Percentiles rank a stretch among this genome's conserved stretches.
Conservation (phyloP, 805 yeast species). For the Lachancea waltii region DNA sequence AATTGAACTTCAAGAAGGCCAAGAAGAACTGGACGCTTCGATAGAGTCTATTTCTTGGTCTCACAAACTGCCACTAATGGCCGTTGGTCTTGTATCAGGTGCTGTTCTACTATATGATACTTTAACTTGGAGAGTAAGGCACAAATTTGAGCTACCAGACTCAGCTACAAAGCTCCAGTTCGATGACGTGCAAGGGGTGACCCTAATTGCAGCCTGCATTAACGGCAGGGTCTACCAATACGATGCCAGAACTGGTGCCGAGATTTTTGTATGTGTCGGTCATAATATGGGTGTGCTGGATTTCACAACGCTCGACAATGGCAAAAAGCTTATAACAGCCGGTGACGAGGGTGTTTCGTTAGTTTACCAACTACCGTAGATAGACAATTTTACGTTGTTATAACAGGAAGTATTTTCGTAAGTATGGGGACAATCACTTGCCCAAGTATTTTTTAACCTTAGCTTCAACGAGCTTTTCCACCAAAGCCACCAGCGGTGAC, state of each 20-base stretch:
- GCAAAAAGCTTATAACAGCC: constrained; percentile 74
- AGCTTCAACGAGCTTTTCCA: constrained; percentile 43
- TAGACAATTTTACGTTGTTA: constrained; percentile 1
- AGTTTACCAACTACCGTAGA: constrained; percentile 43
- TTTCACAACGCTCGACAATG: constrained; percentile 61
- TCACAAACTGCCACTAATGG: constrained; percentile 55
- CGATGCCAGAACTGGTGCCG: constrained; percentile 83
- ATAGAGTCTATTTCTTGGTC: constrained; percentile 84
- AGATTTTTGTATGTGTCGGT: constrained; percentile 74
- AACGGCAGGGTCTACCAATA: constrained; percentile 81
- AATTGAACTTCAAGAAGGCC: constrained; percentile 48
- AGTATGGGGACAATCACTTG: not conserved
- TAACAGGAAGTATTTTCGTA: not conserved
- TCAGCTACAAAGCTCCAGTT: constrained; percentile 78
- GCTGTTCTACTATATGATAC: constrained; percentile 77
- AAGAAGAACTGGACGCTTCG: constrained; percentile 58
- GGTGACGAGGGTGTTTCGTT: constrained; percentile 96
- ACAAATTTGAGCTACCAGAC: constrained; percentile 61
- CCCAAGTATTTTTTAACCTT: constrained; percentile 18
- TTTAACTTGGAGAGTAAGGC: constrained; percentile 80
- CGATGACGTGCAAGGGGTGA: constrained; percentile 44
- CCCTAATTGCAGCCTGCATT: constrained; percentile 65
- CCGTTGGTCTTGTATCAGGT: constrained; percentile 87
- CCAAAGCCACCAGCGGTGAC: constrained; percentile 44
- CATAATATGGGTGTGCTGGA: constrained; percentile 93